Evolutionary conservation across 2,329 filamentous ascomycete species (phyloP).

Genomic region (Hypoxylon sp.): DNA sequence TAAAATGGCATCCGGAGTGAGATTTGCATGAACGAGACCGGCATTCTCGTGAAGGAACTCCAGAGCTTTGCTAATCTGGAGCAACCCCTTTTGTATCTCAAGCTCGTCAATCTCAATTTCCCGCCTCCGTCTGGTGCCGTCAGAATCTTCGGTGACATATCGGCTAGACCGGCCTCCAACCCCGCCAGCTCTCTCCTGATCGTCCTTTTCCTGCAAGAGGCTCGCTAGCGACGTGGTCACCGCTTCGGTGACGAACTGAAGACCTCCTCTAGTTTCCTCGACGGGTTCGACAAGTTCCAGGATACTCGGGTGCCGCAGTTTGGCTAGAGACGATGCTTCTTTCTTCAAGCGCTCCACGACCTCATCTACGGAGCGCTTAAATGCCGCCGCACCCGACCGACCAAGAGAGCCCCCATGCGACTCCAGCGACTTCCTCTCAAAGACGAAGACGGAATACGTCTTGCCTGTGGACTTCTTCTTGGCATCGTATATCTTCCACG

Average conservation of each 20-base stretch:
- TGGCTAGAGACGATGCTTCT: conserved; percentile 89
- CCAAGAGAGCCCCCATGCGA: conserved; percentile 74
- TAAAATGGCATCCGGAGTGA: conserved; percentile 93
- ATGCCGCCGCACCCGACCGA: conserved; percentile 74
- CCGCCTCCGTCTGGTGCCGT: conserved; percentile 79
- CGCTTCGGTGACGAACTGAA: conserved; percentile 96
- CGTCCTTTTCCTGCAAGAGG: conserved; percentile 88
- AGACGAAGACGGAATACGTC: conserved; percentile 91
- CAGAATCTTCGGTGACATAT: conserved; percentile 84
- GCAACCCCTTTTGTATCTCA: conserved; percentile 95
- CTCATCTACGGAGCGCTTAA: conserved; percentile 89
- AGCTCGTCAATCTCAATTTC: conserved; percentile 96
- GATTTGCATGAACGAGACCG: conserved; percentile 91
- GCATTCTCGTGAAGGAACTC: conserved; percentile 98
- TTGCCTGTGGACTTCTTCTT: conserved; percentile 97
- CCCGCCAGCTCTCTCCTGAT: conserved; percentile 80
- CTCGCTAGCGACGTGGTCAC: conserved; percentile 91
- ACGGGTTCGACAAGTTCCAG: conserved; percentile 95
- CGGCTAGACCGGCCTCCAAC: conserved; percentile 80
- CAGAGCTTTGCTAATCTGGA: conserved; percentile 93
- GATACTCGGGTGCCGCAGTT: conserved; percentile 90
- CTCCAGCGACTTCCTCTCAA: conserved; percentile 90
- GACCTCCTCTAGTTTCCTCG: conserved; percentile 90
- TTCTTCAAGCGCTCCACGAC: conserved; percentile 90
- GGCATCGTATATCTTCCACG: conserved; percentile 97